Conservation (phyloP, 306 rosid species). For the Prunus mume region DNA sequence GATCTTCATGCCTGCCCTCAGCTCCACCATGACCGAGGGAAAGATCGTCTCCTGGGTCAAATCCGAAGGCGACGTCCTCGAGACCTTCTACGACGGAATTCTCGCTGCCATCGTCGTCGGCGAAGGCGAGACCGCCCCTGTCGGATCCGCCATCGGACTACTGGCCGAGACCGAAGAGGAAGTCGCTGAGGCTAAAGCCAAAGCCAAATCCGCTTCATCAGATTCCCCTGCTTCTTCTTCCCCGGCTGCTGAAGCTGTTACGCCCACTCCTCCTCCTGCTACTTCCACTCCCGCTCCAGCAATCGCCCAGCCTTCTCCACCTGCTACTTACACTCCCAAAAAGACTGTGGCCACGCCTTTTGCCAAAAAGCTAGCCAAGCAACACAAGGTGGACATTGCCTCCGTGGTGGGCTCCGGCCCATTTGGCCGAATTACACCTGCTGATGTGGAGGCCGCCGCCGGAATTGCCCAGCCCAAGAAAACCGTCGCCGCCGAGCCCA, state of each 20-base stretch:
- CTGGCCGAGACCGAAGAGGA: conserved; percentile 76
- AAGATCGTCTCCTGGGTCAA: conserved; percentile 92
- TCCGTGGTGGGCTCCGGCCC: conserved; percentile 73
- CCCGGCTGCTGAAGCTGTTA: conserved; percentile 13
- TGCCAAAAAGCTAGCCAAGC: conserved; percentile 89
- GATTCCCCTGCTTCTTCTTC: conserved; percentile 12
- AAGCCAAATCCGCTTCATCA: conserved; percentile 46
- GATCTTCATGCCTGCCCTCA: conserved; percentile 98
- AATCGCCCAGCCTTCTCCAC: conserved; percentile 38
- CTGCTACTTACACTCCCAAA: conserved; percentile 36
- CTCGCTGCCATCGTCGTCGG: conserved; percentile 80
- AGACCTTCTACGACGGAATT: conserved; percentile 85
- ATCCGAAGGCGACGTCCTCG: conserved; percentile 85
- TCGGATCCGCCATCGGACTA: conserved; percentile 80
- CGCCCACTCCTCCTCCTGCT: conserved; percentile 40
- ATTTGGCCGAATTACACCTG: conserved; percentile 69
- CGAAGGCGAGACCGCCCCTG: conserved; percentile 83
- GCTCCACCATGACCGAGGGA: conserved; percentile 99
- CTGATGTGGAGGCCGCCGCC: conserved; percentile 73
- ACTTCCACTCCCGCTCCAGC: conserved; percentile 49
- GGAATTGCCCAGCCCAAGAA: conserved; percentile 57
- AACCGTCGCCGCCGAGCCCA: conserved; percentile 21
- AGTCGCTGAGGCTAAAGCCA: conserved; percentile 66
- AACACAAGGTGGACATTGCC: conserved; percentile 67
- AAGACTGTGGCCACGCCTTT: conserved; percentile 86